A percentile compares a stretch with the other conserved stretches of the same genome.
phyloP scores from a whole-genome alignment of 306 rosid genomes.

The Vicia villosa region DNA sequence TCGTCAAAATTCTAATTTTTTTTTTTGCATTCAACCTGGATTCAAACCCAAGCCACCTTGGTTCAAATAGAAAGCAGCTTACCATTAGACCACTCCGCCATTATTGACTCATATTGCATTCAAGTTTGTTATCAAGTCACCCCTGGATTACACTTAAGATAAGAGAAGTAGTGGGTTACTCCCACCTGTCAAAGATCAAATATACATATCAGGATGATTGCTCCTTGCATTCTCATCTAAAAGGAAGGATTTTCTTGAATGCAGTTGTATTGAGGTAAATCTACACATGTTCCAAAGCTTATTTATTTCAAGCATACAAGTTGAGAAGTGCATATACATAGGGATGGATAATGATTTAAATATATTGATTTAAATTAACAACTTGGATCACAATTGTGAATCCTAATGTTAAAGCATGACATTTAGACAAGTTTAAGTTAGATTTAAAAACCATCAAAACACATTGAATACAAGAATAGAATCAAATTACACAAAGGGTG shows the following conservation, averaged over 20 bases:
- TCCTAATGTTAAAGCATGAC: neutral
- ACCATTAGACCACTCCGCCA: too few species aligned
- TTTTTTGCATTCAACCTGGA: too few species aligned
- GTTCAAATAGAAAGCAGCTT: too few species aligned
- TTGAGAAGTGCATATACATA: neutral
- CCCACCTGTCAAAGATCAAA: conserved; percentile 71
- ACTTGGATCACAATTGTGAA: neutral
- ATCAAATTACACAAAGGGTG: conserved; percentile 7
- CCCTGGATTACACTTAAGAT: too few species aligned
- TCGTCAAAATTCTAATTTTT: too few species aligned
- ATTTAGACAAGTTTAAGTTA: neutral
- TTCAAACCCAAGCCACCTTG: too few species aligned
- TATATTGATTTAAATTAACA: neutral
- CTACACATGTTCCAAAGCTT: neutral
- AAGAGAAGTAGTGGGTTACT: conserved; percentile 81
- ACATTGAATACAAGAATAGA: conserved; percentile 3
- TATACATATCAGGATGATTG: conserved; percentile 15
- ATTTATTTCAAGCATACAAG: conserved; percentile 24
- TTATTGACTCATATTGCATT: too few species aligned
- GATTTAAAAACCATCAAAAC: neutral
- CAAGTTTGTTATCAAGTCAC: too few species aligned
- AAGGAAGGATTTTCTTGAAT: conserved; percentile 10
- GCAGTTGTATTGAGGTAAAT: neutral
- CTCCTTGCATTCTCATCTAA: conserved; percentile 16
- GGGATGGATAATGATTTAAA: neutral